Conservation (phyloP, 169 alveolate genomes). For the Babesia gibsoni region DNA sequence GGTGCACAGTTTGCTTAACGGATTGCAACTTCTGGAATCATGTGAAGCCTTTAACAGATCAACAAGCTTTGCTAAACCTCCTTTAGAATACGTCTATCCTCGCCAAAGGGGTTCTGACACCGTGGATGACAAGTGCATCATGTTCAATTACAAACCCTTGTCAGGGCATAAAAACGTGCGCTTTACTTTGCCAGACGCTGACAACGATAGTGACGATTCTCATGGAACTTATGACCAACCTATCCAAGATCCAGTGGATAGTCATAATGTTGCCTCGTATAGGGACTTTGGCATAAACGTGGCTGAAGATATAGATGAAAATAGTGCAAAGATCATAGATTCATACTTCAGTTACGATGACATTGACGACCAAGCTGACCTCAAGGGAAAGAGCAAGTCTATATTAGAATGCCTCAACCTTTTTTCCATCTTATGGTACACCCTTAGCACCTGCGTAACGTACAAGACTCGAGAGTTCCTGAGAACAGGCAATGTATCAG, state of each 20-base stretch:
- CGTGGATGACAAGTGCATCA: slow-evolving; percentile 17
- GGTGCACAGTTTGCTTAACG: slow-evolving; percentile 6
- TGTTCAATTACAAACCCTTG: slow-evolving; percentile 30
- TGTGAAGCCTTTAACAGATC: neutral
- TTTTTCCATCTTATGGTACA: slow-evolving; percentile 50
- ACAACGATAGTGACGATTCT: neutral
- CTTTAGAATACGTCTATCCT: neutral
- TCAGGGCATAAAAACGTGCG: slow-evolving; percentile 11
- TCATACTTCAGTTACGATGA: no score
- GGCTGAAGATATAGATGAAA: no score
- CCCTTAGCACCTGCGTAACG: slow-evolving; percentile 50
- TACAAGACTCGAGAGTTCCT: slow-evolving; percentile 26
- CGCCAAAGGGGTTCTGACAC: neutral
- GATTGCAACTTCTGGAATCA: neutral
- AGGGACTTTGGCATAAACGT: no score
- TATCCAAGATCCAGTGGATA: neutral
- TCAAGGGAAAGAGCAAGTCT: no score
- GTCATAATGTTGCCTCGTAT: no score
- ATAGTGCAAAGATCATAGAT: no score
- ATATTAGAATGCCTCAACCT: slow-evolving; percentile 19
- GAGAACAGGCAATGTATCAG: neutral
- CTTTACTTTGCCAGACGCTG: slow-evolving; percentile 2
- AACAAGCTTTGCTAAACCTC: neutral
- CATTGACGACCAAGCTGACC: no score
- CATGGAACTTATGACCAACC: neutral